These are phyloP conservation scores for Blastobotrys ciferrii DNA, from an alignment of 1,139 yeast genomes.

Conservation along the genomic window DNA sequence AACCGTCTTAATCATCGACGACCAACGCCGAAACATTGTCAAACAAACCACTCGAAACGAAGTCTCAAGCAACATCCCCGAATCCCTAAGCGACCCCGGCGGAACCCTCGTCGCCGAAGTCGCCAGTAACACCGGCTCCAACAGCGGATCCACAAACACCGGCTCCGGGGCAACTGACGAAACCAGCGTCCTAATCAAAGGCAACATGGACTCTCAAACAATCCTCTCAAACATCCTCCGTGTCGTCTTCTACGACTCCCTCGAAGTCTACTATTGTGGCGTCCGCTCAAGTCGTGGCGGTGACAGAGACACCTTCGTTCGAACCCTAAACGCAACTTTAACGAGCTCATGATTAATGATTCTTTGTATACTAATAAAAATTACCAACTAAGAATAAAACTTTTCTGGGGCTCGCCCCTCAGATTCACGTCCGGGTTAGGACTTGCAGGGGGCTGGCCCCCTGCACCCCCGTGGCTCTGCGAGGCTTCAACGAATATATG, in stretches of 20 bases:
- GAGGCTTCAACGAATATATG: too few species aligned
- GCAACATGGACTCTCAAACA: constrained; percentile 6
- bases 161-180: constrained; percentile 8
- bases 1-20: constrained; percentile 24
- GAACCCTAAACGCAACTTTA: constrained; percentile 9
- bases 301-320: constrained; percentile 15
- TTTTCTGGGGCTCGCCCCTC: too few species aligned
- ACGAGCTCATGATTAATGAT: constrained; percentile 5
- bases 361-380: neutral
- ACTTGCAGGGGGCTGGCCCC: too few species aligned
- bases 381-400: too few species aligned
- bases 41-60: constrained; percentile 19
- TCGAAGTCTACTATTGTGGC: constrained; percentile 17
- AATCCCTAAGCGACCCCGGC: constrained; percentile 13
- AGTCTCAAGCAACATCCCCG: constrained; percentile 21
- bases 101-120: constrained; percentile 8
- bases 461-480: too few species aligned
- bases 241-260: constrained; percentile 18
- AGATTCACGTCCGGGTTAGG: too few species aligned
- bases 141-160: constrained; percentile 1
- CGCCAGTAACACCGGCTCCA: constrained; percentile 9
- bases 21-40: constrained; percentile 20
- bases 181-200: neutral
- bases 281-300: constrained; percentile 17
- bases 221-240: constrained; percentile 15